Conservation (phyloP, 305 asterid species). For the Withania somnifera region DNA sequence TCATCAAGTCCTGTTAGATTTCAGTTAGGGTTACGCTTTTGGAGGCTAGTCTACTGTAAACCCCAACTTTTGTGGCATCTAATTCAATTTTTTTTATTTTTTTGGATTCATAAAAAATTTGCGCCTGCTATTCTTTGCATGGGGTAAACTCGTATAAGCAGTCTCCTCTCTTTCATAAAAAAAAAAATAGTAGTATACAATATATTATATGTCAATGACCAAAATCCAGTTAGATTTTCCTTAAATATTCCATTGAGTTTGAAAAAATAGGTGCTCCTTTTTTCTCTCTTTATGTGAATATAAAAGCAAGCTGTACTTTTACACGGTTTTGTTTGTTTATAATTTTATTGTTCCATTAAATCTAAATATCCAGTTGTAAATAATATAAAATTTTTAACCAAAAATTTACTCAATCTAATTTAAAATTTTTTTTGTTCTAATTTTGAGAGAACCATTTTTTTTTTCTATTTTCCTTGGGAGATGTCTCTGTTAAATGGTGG, state of each 20-base stretch:
- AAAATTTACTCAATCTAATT: background rate
- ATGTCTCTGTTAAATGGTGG: background rate
- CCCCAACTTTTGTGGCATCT: no score
- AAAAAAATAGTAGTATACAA: background rate
- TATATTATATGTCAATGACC: background rate
- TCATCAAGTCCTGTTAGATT: no score
- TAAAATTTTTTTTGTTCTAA: background rate
- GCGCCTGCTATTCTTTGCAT: no score
- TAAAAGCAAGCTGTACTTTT: conserved; percentile 4
- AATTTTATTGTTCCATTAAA: background rate
- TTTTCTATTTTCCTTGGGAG: background rate
- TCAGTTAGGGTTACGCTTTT: no score
- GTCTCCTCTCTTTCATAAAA: background rate
- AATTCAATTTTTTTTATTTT: no score
- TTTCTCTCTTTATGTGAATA: background rate
- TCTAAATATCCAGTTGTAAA: background rate
- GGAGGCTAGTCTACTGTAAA: no score
- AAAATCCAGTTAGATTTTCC: background rate
- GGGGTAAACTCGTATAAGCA: background rate
- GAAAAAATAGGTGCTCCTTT: background rate
- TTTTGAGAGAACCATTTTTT: background rate
- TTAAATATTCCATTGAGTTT: background rate
- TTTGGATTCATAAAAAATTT: no score
- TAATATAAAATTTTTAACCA: background rate
- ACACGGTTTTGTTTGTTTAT: background rate